Evolutionary conservation across 1,139 yeast species (phyloP), one percentile per base, ranked within the genome.

Genomic region (Protomyces gravidus): DNA sequence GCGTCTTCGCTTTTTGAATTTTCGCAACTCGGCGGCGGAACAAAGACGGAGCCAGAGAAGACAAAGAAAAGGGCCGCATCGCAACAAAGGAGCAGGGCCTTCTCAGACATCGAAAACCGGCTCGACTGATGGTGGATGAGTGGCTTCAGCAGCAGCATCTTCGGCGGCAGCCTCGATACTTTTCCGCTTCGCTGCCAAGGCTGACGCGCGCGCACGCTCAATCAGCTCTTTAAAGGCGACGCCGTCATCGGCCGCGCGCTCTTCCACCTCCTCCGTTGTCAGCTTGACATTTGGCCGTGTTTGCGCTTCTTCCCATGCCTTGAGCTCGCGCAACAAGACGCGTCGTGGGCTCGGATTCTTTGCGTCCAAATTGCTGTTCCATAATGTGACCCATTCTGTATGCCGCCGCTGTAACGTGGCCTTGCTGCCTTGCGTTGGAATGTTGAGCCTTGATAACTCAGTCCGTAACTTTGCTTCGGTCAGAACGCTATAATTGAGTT

Each of bases 311-410:
- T 90, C 97, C 96, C 96, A 87, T 65, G 81, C 81, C 28, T 73
- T 72, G 52, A 90, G 73, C 62, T 78, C 79, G 61, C 78, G 80
- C 55, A 80, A 73, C 50, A 90, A 69, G 3, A 80, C 78, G 49
- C 74, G 72, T 28, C 81, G 83, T 19, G 81, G 72, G 3, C 80
- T 80, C 0, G 96, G 97, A 28, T 76, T 76, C 53, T 80, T 75
- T n/a, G 89, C 79, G 68, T 89, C 97, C 55, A 84, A 78, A 67
- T 89, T 89, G 17, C 96, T 85, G 68, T 90, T 90, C 82, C 84
- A 86, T 15, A 89, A 69, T 39, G 85, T 82, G 63, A 86, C 82
- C 75, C 84, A 90, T 65, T 90, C 95, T 62, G 83, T 83, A 69
- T 86, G 86, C 50, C 97, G 75, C 32, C 80, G 73, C 63, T 87